Conservation (phyloP, 78 protist genomes). For the Guillardia theta region DNA sequence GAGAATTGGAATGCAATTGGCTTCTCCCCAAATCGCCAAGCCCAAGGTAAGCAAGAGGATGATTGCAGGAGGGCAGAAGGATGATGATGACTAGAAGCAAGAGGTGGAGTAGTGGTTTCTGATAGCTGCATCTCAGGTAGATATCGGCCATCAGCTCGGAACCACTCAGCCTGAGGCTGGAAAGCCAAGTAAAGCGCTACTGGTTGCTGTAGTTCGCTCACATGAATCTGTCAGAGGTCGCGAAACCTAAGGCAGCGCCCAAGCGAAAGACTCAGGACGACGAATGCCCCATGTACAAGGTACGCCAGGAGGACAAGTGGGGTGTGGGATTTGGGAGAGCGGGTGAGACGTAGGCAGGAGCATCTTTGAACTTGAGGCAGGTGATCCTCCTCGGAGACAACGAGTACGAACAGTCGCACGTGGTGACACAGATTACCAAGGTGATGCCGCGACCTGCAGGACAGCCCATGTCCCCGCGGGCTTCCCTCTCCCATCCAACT, state of each 20-base stretch:
- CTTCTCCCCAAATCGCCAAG: conserved; percentile 2
- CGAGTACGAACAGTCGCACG: conserved; percentile 18
- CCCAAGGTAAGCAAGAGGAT: background rate
- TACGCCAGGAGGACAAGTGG: background rate
- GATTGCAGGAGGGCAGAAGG: background rate
- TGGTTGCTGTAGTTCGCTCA: background rate
- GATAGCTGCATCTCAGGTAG: background rate
- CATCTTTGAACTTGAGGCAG: background rate
- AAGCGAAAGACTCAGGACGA: conserved; percentile 8
- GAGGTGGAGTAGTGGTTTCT: background rate
- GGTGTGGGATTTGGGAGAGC: background rate
- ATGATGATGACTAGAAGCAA: background rate
- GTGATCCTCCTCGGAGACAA: background rate
- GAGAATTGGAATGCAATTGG: background rate
- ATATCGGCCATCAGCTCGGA: background rate
- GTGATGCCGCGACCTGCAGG: too few species aligned
- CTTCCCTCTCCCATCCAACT: too few species aligned
- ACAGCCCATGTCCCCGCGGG: too few species aligned
- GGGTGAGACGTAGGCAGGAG: background rate
- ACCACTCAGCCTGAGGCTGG: background rate
- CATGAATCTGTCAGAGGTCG: background rate
- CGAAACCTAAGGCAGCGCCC: background rate
- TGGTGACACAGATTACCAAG: conserved; percentile 4
- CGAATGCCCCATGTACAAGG: conserved; percentile 13
- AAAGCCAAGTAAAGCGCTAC: background rate